These are phyloP conservation scores for Huntiella moniliformis DNA, from an alignment of 2,329 filamentous ascomycete genomes.

Conservation along the genomic window DNA sequence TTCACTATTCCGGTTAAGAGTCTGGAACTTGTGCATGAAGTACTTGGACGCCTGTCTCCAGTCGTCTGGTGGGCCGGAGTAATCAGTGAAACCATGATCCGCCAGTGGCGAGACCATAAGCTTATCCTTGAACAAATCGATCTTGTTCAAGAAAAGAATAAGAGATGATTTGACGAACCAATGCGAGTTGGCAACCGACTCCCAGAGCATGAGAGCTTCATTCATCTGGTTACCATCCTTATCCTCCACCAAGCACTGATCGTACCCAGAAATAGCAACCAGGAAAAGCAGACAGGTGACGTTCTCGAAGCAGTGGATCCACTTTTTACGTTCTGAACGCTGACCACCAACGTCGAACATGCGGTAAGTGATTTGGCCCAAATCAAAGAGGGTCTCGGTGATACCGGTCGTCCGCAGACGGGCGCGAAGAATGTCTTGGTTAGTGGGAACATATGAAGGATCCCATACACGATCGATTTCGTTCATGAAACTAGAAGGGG, in stretches of 20 bases:
- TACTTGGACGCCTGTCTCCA: slow-evolving; percentile 61
- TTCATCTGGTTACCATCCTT: slow-evolving; percentile 94
- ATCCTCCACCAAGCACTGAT: slow-evolving; percentile 90
- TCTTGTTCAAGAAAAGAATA: slow-evolving; percentile 76
- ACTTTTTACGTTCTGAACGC: slow-evolving; percentile 86
- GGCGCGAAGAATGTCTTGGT: slow-evolving; percentile 86
- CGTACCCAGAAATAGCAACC: slow-evolving; percentile 88
- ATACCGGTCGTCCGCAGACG: slow-evolving; percentile 86
- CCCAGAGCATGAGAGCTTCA: slow-evolving; percentile 71
- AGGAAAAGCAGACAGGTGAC: slow-evolving; percentile 85
- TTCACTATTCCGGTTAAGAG: slow-evolving; percentile 50
- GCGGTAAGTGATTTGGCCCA: slow-evolving; percentile 79
- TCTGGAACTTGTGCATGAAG: slow-evolving; percentile 64
- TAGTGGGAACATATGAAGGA: slow-evolving; percentile 66
- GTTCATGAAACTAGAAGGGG: slow-evolving; percentile 51
- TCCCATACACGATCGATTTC: slow-evolving; percentile 59
- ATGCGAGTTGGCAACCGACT: slow-evolving; percentile 68
- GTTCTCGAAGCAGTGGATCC: slow-evolving; percentile 93
- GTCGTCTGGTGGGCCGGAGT: slow-evolving; percentile 51
- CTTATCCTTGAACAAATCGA: slow-evolving; percentile 69
- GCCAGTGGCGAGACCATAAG: slow-evolving; percentile 51
- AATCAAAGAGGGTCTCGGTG: slow-evolving; percentile 83
- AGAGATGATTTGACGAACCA: slow-evolving; percentile 71
- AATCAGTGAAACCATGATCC: slow-evolving; percentile 60
- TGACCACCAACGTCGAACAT: slow-evolving; percentile 96